Evolutionary conservation across 139 green algal species (phyloP).

Genomic region (Coelastrella sp.): DNA sequence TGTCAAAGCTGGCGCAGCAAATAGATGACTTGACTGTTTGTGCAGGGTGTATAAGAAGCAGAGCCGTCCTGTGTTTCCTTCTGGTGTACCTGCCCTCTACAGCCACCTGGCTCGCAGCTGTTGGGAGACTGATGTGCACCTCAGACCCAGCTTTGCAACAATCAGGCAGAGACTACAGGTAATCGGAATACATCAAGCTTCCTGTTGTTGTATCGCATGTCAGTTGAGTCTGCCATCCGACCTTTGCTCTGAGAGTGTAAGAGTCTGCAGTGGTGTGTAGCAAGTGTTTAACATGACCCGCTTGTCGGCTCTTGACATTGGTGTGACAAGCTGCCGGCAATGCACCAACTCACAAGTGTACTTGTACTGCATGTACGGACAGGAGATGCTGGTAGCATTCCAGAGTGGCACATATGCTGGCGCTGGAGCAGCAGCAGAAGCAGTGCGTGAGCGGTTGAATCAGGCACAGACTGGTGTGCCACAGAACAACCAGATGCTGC

Average conservation of each 20-base stretch:
- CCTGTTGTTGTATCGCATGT: too few relatives aligned
- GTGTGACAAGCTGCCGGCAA: too few relatives aligned
- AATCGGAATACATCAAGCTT: neutral
- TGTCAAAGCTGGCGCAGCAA: too few relatives aligned
- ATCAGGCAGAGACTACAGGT: slow-evolving; percentile 29
- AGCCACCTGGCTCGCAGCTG: slow-evolving; percentile 62
- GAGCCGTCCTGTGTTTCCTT: slow-evolving; percentile 63
- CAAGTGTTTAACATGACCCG: too few relatives aligned
- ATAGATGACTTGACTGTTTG: too few relatives aligned
- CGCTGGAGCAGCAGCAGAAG: slow-evolving; percentile 43
- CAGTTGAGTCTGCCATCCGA: too few relatives aligned
- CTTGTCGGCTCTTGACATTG: too few relatives aligned
- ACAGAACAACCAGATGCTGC: slow-evolving; percentile 15
- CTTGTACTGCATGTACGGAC: neutral
- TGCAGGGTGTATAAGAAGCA: slow-evolving; percentile 69
- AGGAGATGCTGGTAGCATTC: slow-evolving; percentile 65
- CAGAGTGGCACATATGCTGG: slow-evolving; percentile 49
- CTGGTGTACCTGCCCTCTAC: slow-evolving; percentile 65
- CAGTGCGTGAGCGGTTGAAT: slow-evolving; percentile 33
- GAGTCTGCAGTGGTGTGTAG: too few relatives aligned
- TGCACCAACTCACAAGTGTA: too few relatives aligned
- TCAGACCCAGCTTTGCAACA: slow-evolving; percentile 40
- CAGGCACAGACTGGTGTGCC: neutral
- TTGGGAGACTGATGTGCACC: slow-evolving; percentile 65
- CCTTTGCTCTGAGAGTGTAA: too few relatives aligned